Evolutionary conservation across 2,329 filamentous ascomycete genomes (phyloP).

Genomic region (Xylariaceae sp.): DNA sequence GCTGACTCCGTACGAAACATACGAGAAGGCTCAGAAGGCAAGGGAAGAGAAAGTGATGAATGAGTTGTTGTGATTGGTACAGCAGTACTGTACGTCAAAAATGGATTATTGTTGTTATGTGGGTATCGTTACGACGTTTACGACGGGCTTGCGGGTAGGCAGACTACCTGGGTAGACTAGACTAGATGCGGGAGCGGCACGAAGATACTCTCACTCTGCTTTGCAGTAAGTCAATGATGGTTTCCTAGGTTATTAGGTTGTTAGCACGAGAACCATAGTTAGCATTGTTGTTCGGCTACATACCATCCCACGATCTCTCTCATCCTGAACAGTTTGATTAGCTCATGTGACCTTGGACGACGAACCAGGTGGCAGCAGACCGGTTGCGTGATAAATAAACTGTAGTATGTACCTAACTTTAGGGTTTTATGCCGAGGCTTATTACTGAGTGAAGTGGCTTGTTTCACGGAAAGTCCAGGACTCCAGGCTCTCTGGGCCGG

Average conservation of each 20-base stretch:
- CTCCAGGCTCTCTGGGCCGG: no score
- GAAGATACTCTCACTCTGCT: background rate
- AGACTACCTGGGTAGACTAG: slow-evolving; percentile 6
- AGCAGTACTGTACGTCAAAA: background rate
- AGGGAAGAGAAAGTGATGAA: slow-evolving; percentile 47
- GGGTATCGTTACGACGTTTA: slow-evolving; percentile 1
- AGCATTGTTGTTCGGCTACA: no score
- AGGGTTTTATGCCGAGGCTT: slow-evolving; percentile 12
- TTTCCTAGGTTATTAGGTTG: no score
- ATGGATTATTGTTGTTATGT: background rate
- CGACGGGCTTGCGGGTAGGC: background rate
- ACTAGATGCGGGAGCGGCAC: background rate
- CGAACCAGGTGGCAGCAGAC: no score
- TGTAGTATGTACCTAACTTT: no score
- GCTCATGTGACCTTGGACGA: no score
- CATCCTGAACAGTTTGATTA: no score
- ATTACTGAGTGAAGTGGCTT: no score
- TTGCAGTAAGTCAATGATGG: background rate
- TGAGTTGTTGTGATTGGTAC: slow-evolving; percentile 12
- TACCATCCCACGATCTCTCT: no score
- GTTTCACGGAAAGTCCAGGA: no score
- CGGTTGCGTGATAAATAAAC: no score
- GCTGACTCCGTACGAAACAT: slow-evolving; percentile 79
- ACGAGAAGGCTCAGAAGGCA: slow-evolving; percentile 61
- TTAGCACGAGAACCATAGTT: no score